Evolutionary conservation across 2,329 filamentous ascomycete species (phyloP).

Genomic region (Fusarium sp.): DNA sequence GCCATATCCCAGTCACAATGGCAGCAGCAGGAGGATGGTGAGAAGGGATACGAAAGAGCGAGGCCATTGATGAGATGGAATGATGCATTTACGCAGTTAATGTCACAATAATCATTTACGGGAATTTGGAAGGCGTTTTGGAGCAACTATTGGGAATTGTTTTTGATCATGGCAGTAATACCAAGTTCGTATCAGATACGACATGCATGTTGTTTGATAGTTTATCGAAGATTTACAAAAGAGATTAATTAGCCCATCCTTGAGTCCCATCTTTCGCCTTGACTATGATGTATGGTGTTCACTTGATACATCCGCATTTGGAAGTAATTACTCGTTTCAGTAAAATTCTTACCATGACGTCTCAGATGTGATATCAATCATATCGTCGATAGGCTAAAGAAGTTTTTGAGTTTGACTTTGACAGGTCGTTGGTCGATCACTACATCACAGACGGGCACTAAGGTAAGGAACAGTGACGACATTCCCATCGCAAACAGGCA

Average conservation of each 20-base stretch:
- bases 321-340: conserved; percentile 1
- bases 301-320: not conserved
- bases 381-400: not conserved
- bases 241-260: conserved; percentile 4
- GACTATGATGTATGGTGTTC: not conserved
- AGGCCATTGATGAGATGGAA: conserved; percentile 14
- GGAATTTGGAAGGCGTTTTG: conserved; percentile 5
- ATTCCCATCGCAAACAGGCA: conserved; percentile 21
- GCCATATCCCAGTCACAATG: conserved; percentile 50
- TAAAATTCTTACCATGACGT: conserved; percentile 1
- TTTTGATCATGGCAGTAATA: conserved; percentile 29
- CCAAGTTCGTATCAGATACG: conserved; percentile 32
- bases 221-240: conserved; percentile 7
- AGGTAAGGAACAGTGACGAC: conserved; percentile 24
- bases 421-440: conserved; percentile 20
- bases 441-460: conserved; percentile 19
- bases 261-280: not conserved
- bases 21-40: conserved; percentile 49
- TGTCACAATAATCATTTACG: conserved; percentile 32
- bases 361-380: conserved; percentile 6
- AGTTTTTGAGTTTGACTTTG: conserved; percentile 8
- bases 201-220: conserved; percentile 28
- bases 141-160: conserved; percentile 24
- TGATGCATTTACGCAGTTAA: conserved; percentile 37
- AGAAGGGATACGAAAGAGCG: conserved; percentile 3